Conservation (phyloP, 1,284 basidiomycete species). For the Leccinum huronense region DNA sequence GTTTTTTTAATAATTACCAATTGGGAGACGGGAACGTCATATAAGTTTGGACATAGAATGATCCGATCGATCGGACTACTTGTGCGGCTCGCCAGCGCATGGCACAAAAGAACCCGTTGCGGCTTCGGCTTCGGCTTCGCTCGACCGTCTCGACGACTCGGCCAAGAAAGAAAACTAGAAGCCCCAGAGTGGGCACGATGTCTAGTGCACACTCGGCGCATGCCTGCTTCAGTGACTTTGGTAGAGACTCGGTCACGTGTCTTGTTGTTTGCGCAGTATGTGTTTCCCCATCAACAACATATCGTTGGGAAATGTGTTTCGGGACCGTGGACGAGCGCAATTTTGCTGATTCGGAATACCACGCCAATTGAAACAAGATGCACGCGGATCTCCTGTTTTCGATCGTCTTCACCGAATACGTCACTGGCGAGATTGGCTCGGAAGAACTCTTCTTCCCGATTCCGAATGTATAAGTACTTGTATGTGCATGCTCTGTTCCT, state of each 20-base stretch:
- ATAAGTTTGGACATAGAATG: neutral
- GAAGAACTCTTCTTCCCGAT: neutral
- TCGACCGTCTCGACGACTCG: neutral
- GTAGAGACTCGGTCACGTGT: neutral
- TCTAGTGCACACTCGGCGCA: neutral
- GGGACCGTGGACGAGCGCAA: too few species aligned
- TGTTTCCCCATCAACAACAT: neutral
- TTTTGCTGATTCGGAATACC: neutral
- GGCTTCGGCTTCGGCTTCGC: slow-evolving; percentile 9
- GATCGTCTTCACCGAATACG: neutral
- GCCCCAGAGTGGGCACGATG: neutral
- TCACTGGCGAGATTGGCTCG: slow-evolving; percentile 20
- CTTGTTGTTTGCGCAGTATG: neutral
- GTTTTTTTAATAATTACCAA: slow-evolving; percentile 14
- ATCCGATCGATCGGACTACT: neutral
- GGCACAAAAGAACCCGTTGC: neutral
- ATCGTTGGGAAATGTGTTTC: neutral
- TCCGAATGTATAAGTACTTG: slow-evolving; percentile 7
- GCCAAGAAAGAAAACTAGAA: neutral
- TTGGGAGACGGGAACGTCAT: slow-evolving; percentile 5
- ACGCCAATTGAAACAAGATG: neutral
- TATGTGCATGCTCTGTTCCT: neutral
- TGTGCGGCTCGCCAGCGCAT: slow-evolving; percentile 9
- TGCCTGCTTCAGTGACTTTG: neutral
- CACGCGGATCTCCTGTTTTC: neutral